These are phyloP conservation scores for Curvularia sp. DNA, from an alignment of 2,329 filamentous ascomycete genomes.

Conservation along the genomic window DNA sequence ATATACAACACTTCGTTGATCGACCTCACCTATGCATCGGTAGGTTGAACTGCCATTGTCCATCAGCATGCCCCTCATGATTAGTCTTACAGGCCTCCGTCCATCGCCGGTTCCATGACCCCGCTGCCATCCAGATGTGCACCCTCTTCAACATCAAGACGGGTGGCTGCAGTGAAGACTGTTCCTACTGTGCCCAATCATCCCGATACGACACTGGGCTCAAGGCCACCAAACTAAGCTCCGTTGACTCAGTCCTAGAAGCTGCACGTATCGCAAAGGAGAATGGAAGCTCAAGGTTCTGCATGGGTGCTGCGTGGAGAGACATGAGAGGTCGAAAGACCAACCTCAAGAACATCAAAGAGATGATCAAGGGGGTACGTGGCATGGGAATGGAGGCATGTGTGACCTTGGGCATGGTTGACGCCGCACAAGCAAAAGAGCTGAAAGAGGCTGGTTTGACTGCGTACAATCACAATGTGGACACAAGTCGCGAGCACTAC, in stretches of 20 bases:
- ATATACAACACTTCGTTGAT: slow-evolving; percentile 84
- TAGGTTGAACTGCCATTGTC: slow-evolving; percentile 48
- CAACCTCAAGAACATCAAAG: slow-evolving; percentile 80
- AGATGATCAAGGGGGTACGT: slow-evolving; percentile 83
- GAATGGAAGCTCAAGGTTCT: slow-evolving; percentile 90
- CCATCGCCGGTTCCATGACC: slow-evolving; percentile 85
- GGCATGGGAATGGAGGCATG: slow-evolving; percentile 88
- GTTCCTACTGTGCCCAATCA: slow-evolving; percentile 90
- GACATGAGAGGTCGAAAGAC: slow-evolving; percentile 93
- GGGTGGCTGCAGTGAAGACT: slow-evolving; percentile 90
- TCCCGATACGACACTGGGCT: slow-evolving; percentile 80
- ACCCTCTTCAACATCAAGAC: slow-evolving; percentile 98
- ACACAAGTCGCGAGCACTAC: slow-evolving; percentile 89
- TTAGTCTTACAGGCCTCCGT: slow-evolving; percentile 66
- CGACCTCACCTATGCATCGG: slow-evolving; percentile 77
- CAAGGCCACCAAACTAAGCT: slow-evolving; percentile 78
- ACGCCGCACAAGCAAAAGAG: slow-evolving; percentile 78
- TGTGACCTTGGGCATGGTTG: slow-evolving; percentile 94
- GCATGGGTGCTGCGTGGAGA: slow-evolving; percentile 93
- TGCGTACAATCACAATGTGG: slow-evolving; percentile 93
- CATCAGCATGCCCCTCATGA: slow-evolving; percentile 8
- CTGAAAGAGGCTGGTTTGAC: slow-evolving; percentile 84
- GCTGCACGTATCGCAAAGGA: slow-evolving; percentile 79
- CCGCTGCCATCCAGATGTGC: slow-evolving; percentile 85
- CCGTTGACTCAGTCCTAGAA: slow-evolving; percentile 80